Evolutionary conservation across 345 rosid genomes (phyloP).

Genomic region (Salix udensis): DNA sequence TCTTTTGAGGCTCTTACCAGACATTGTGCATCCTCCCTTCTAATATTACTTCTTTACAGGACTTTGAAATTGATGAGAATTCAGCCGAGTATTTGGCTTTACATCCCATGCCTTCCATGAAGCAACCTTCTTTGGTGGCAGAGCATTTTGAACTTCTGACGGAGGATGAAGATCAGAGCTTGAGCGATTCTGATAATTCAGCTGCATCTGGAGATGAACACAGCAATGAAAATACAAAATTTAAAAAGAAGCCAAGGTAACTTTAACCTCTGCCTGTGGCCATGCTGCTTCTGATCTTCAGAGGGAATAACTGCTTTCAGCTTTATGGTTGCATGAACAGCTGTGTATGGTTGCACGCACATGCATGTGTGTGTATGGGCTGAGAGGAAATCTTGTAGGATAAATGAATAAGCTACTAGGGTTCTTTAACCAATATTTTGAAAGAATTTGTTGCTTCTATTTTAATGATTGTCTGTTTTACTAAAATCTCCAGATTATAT

Average conservation of each 20-base stretch:
- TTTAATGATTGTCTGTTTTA: not conserved
- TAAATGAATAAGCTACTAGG: not conserved
- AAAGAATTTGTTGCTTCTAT: not conserved
- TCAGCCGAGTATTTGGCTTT: conserved; percentile 63
- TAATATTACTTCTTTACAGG: conserved; percentile 39
- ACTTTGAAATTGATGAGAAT: conserved; percentile 66
- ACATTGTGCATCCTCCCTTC: not conserved
- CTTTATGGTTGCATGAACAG: not conserved
- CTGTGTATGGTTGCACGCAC: not conserved
- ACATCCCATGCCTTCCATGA: conserved; percentile 69
- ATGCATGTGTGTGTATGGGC: not conserved
- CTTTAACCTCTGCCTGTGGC: conserved; percentile 5
- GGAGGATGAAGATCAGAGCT: conserved; percentile 44
- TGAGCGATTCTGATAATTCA: conserved; percentile 58
- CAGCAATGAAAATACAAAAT: conserved; percentile 24
- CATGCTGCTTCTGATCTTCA: not conserved
- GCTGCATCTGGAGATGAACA: conserved; percentile 46
- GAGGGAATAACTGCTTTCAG: not conserved
- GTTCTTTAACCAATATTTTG: not conserved
- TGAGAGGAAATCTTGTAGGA: not conserved
- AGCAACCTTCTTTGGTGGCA: conserved; percentile 58
- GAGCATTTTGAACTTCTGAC: conserved; percentile 77
- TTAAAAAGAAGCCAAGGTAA: conserved; percentile 61
- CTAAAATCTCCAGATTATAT: conserved; percentile 44
- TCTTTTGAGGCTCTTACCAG: not conserved